Conservation (phyloP, 805 yeast genomes). For the Kodamaea sagamina region DNA sequence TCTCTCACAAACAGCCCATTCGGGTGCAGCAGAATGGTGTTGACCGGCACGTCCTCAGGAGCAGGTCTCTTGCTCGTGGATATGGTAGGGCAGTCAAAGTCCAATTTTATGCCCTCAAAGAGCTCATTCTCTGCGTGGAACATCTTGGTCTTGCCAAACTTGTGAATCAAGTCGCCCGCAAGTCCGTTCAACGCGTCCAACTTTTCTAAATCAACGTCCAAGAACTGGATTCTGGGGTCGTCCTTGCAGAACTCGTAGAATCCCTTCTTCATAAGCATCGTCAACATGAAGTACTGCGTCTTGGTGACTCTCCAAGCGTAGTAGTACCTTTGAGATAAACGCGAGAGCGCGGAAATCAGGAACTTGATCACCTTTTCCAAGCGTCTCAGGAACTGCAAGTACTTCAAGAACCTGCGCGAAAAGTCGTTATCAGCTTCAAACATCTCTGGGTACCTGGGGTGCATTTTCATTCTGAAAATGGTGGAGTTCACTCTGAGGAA, state of each 20-base stretch:
- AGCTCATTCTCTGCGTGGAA: constrained; percentile 3
- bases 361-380: constrained; percentile 23
- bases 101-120: neutral
- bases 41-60: neutral
- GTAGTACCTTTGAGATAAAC: constrained; percentile 48
- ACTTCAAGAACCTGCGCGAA: constrained; percentile 10
- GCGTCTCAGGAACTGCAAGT: constrained; percentile 27
- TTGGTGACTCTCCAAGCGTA: constrained; percentile 70
- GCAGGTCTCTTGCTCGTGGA: neutral
- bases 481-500: constrained; percentile 22
- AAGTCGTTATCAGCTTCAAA: constrained; percentile 16
- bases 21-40: neutral
- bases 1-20: neutral
- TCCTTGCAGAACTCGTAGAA: constrained; percentile 23
- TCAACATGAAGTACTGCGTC: constrained; percentile 20
- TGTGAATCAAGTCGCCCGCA: constrained; percentile 26
- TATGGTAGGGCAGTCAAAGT: neutral
- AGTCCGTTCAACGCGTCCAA: constrained; percentile 30
- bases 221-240: constrained; percentile 11
- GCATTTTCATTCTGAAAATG: constrained; percentile 24
- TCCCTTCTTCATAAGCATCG: constrained; percentile 2
- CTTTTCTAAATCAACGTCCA: constrained; percentile 22
- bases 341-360: constrained; percentile 18
- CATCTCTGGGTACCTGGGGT: constrained; percentile 20
- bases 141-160: constrained; percentile 21